phyloP scores from a whole-genome alignment of 139 green algal species.

The Pseudopediastrum boryanum region DNA sequence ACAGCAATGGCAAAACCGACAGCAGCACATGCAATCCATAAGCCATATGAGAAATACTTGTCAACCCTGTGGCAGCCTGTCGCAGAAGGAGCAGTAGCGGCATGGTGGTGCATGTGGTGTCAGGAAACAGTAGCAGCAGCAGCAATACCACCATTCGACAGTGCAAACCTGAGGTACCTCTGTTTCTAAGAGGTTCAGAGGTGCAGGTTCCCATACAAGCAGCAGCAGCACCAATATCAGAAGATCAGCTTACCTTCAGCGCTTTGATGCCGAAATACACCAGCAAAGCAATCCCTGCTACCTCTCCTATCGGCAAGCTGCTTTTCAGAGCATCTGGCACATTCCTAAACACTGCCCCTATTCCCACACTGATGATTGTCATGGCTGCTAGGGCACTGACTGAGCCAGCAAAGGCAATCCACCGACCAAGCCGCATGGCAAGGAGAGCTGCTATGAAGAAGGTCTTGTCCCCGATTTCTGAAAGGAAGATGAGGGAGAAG shows the following conservation, averaged over 20 bases:
- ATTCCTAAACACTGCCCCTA: conserved; percentile 83
- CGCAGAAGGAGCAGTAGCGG: too few relatives aligned
- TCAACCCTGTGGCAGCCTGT: too few relatives aligned
- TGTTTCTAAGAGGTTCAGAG: too few relatives aligned
- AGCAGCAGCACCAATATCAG: neutral
- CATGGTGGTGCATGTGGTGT: too few relatives aligned
- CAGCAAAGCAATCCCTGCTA: conserved; percentile 83
- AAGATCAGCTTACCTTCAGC: conserved; percentile 62
- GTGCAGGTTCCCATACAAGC: neutral
- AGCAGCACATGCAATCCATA: too few relatives aligned
- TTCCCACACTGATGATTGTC: conserved; percentile 92
- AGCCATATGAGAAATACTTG: too few relatives aligned
- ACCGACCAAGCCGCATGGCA: conserved; percentile 82
- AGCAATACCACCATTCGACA: too few relatives aligned
- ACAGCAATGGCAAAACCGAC: too few relatives aligned
- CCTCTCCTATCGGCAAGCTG: conserved; percentile 82
- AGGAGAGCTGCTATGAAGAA: conserved; percentile 99
- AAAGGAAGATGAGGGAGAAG: conserved; percentile 97
- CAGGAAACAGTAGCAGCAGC: too few relatives aligned
- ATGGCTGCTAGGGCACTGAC: conserved; percentile 79
- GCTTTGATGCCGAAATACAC: conserved; percentile 91
- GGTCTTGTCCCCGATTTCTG: conserved; percentile 98
- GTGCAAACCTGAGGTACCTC: too few relatives aligned
- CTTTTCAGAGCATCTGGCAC: conserved; percentile 81
- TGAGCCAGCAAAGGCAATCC: conserved; percentile 52